These are phyloP conservation scores for Dothiorella sarmentorum DNA, from an alignment of 2,329 filamentous ascomycete species.

Conservation along the genomic window DNA sequence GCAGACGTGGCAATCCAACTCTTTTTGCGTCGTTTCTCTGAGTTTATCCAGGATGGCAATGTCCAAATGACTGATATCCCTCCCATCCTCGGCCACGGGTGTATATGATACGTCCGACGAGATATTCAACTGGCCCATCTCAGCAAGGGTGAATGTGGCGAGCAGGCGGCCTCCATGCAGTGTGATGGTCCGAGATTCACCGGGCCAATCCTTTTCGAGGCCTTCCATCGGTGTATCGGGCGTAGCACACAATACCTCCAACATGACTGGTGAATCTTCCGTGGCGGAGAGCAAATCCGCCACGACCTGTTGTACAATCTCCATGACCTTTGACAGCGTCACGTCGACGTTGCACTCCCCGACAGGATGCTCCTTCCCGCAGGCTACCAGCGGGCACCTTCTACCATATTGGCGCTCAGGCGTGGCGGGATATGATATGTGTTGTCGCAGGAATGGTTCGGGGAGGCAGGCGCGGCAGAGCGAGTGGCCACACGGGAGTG, in stretches of 20 bases:
- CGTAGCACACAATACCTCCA: slow-evolving; percentile 39
- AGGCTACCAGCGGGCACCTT: slow-evolving; percentile 66
- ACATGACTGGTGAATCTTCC: slow-evolving; percentile 34
- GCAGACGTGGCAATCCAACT: slow-evolving; percentile 87
- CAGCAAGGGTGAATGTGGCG: slow-evolving; percentile 64
- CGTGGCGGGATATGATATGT: slow-evolving; percentile 74
- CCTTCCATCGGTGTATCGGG: slow-evolving; percentile 30
- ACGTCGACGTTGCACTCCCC: slow-evolving; percentile 78
- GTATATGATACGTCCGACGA: slow-evolving; percentile 55
- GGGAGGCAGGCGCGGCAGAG: slow-evolving; percentile 76
- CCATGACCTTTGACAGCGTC: slow-evolving; percentile 67
- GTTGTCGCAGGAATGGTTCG: slow-evolving; percentile 57
- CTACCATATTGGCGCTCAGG: slow-evolving; percentile 67
- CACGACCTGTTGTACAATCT: slow-evolving; percentile 54
- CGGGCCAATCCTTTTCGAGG: slow-evolving; percentile 39
- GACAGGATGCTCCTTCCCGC: slow-evolving; percentile 67
- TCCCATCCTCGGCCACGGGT: slow-evolving; percentile 34
- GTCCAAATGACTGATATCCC: slow-evolving; percentile 45
- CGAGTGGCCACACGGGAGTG: slow-evolving; percentile 76
- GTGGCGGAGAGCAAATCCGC: slow-evolving; percentile 33
- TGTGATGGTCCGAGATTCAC: slow-evolving; percentile 37
- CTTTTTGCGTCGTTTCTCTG: slow-evolving; percentile 60
- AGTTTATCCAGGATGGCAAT: slow-evolving; percentile 53
- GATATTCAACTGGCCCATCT: slow-evolving; percentile 57
- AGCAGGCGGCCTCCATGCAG: slow-evolving; percentile 58